These are phyloP conservation scores for Hymenoscyphus scutula DNA, from an alignment of 2,329 filamentous ascomycete genomes.

Conservation along the genomic window DNA sequence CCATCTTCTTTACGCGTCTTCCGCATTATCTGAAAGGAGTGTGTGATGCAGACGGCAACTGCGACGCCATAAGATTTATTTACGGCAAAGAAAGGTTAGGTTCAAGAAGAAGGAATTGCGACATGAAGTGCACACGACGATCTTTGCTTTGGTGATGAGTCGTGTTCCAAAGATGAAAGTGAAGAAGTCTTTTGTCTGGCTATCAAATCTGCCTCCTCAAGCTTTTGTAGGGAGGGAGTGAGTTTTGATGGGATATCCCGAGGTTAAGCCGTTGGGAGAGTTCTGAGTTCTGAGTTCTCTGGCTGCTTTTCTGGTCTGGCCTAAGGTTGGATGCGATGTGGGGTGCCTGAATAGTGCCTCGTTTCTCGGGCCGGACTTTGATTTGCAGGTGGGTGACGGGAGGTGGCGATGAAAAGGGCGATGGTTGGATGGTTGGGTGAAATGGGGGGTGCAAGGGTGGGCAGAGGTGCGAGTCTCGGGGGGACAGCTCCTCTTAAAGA, in stretches of 20 bases:
- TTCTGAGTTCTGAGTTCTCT: no score
- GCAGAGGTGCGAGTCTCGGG: conserved; percentile 1
- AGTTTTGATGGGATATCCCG: neutral
- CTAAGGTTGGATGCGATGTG: neutral
- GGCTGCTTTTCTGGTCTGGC: no score
- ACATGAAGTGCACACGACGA: neutral
- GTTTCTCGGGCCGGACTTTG: neutral
- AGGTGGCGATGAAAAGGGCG: neutral
- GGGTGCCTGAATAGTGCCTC: neutral
- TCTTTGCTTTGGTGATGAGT: neutral
- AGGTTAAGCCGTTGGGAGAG: neutral
- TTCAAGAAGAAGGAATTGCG: conserved; percentile 9
- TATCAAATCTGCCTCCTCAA: neutral
- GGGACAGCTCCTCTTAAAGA: conserved; percentile 3
- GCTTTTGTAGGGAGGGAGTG: no score
- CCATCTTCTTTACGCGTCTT: conserved; percentile 33
- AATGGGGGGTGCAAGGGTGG: neutral
- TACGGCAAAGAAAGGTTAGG: neutral
- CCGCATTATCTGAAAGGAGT: conserved; percentile 26
- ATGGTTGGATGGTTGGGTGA: conserved; percentile 1
- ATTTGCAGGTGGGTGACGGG: neutral
- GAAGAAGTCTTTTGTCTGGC: neutral
- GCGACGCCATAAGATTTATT: neutral
- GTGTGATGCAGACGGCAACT: conserved; percentile 17
- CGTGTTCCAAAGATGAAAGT: neutral